Conservation (phyloP, 2,329 filamentous ascomycete genomes). For the Aspergillus terreus region DNA sequence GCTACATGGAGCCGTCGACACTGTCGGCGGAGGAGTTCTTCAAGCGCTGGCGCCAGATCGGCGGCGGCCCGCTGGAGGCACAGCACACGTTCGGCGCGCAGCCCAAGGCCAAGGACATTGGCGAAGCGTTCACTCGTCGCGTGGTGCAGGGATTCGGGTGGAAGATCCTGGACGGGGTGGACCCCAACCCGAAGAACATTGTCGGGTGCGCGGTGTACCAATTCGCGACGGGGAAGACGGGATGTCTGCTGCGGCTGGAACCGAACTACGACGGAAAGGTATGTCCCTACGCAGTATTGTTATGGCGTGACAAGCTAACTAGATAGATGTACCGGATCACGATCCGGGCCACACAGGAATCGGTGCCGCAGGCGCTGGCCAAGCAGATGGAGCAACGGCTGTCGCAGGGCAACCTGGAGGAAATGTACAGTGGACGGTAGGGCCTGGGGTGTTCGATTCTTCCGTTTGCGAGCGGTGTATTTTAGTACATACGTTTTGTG, state of each 20-base stretch:
- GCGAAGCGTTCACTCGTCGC: constrained; percentile 65
- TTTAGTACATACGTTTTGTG: no score
- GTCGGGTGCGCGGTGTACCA: constrained; percentile 83
- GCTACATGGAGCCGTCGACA: constrained; percentile 93
- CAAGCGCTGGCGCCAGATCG: constrained; percentile 98
- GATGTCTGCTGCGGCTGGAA: constrained; percentile 87
- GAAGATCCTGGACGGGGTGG: constrained; percentile 79
- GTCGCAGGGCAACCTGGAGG: constrained; percentile 45
- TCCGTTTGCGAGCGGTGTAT: no score
- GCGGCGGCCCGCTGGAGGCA: constrained; percentile 78
- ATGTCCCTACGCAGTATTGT: constrained; percentile 35
- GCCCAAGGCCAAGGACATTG: constrained; percentile 61
- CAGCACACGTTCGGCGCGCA: constrained; percentile 77
- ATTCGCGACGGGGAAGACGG: constrained; percentile 79
- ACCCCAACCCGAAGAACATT: constrained; percentile 89
- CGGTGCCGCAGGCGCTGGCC: constrained; percentile 72
- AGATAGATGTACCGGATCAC: constrained; percentile 89
- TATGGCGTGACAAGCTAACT: background rate
- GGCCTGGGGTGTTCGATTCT: background rate
- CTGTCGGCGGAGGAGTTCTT: constrained; percentile 92
- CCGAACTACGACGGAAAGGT: constrained; percentile 92
- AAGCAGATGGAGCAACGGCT: constrained; percentile 86
- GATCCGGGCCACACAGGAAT: constrained; percentile 88
- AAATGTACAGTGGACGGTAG: constrained; percentile 12
- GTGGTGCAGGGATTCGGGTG: constrained; percentile 83